Conservation (phyloP, 2,329 filamentous ascomycete genomes). For the Didymella glomerata region DNA sequence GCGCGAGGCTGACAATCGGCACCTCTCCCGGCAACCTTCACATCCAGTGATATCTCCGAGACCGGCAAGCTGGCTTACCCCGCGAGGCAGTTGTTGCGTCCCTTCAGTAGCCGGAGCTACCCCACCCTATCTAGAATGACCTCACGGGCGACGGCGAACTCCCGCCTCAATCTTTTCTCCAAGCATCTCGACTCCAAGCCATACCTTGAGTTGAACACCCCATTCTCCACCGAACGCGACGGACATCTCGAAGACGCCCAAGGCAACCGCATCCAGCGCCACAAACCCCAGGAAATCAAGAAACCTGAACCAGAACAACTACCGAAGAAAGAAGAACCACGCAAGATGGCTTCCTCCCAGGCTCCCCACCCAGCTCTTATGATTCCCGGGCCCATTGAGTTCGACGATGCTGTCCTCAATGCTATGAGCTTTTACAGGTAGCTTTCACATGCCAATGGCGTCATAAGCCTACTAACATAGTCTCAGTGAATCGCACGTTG, state of each 20-base stretch:
- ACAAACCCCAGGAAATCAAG: slow-evolving; percentile 15
- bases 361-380: slow-evolving; percentile 76
- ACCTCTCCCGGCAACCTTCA: slow-evolving; percentile 14
- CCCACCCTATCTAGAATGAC: slow-evolving; percentile 42
- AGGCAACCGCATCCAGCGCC: slow-evolving; percentile 46
- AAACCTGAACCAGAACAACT: slow-evolving; percentile 25
- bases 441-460: neutral
- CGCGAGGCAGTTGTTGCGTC: slow-evolving; percentile 28
- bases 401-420: slow-evolving; percentile 94
- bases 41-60: slow-evolving; percentile 30
- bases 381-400: slow-evolving; percentile 97
- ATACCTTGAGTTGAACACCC: slow-evolving; percentile 68
- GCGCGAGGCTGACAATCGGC: slow-evolving; percentile 22
- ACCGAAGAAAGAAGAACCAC: slow-evolving; percentile 24
- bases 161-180: slow-evolving; percentile 67
- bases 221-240: slow-evolving; percentile 67
- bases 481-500: slow-evolving; percentile 88
- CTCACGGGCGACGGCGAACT: slow-evolving; percentile 54
- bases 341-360: slow-evolving; percentile 63
- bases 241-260: slow-evolving; percentile 62
- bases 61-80: slow-evolving; percentile 49
- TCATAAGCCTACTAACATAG: slow-evolving; percentile 11
- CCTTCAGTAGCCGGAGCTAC: slow-evolving; percentile 36
- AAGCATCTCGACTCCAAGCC: slow-evolving; percentile 66
- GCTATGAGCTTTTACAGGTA: slow-evolving; percentile 96